Base-by-base conservation (phyloP, 23 red algal genomes). In the Agarophyton chilense region DNA sequence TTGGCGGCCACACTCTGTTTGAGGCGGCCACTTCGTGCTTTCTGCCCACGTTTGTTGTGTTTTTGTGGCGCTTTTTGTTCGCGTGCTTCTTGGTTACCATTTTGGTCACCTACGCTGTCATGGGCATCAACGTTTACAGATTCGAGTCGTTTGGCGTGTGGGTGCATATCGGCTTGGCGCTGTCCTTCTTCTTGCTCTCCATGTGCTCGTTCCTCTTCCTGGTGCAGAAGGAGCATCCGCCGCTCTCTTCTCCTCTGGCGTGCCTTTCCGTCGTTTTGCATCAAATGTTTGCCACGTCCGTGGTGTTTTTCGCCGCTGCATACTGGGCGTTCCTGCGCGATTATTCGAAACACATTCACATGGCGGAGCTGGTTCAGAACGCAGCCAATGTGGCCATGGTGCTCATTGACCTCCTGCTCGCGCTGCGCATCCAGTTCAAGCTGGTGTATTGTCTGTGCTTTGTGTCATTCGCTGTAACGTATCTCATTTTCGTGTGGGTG, bases 241-340 rank as follows among this genome's bases (percentile, higher is more conserved):
- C 56, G 10, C 11, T 40, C 16, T 14, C 77, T 1, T 52, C 78
- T 22, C 22, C 16, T 19, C 32, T 83, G 2, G 76, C 88, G 29
- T 81, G 75, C 41, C 24, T 17, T 34, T 19, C 71, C 62, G 41
- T 80, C 14, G 28, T 83, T 7, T 41, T 75, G 64, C 77, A 70
- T 57, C 89, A 92, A 29, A 47, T 92, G 21, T 83, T 92, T 47
- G 89, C 89, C 41, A 76, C 79, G 4, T 70, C 41, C 29, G 79
- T 79, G 0, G 60, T 92, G 17, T 92, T 92, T 78, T 78, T 92
- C 43, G 79, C 50, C 42, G 65, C 84, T 4, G 89, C 82, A 35
- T 92, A 58, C 78, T 92, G 78, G 78, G 79, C 65, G 51, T 61
- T 92, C 43, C 29, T 84, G 89, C 68, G 40, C 65, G 79, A 92